Base-by-base conservation (phyloP, 2,329 filamentous ascomycete genomes). In the Alternaria gaisen region DNA sequence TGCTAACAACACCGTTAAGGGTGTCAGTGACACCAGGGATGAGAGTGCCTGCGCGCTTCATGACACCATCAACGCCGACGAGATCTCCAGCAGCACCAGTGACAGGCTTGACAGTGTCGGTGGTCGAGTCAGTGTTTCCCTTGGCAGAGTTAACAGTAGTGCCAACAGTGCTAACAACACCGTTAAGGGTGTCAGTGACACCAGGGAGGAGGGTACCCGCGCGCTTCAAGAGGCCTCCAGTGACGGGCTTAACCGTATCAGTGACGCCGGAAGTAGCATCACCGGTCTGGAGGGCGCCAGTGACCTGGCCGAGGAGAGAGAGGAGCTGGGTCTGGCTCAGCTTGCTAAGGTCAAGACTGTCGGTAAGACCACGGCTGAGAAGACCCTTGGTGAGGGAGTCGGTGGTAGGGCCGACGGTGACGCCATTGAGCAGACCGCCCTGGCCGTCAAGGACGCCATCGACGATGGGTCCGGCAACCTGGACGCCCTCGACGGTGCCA, bases 181-280 rank as follows among this genome's bases (percentile, higher is more conserved):
- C 16, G 44, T 30, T 30, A 10, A 30, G 8, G 28, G 28, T 30
- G 28, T 5, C 28, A 7, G 28, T 30, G 28, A 11, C 28, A 12
- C 28, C 28, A 30, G 10, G 10, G 9, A 30, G 10, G 28, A 30
- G 28, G 28, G 10, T 30, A 11, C 28, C 28, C 9, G 4, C 10
- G 28, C 28, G 28, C 28, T 30, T 30, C 28, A 30, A 26, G 24
- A 26, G 24, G 24, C 24, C 30, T 8, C 20, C 41, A 12, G 56
- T 54, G 20, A 54, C 56, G 41, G 56, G 50, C 41, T 47, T 26
- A 16, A 42, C 10, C n/a, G 32, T 16, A 14, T 12, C 32, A 36
- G 41, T 7, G 8, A 41, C 56, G 18, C 9, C 12, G 43, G 46
- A 32, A 36, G 30, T 48, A 20, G 30, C 34, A n/a, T 20, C 20